These are phyloP conservation scores for barley (Hordeum vulgare) DNA, from an alignment of 176 grass and related monocot genomes.

Conservation along the genomic window MorexV3_pseudomolecules_assembly NC_058519.1:361537417-361537916, in stretches of 20 bases:
- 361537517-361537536: not conserved
- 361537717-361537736: not conserved
- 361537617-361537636: too few relatives aligned
- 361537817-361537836: not conserved
- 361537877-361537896: not conserved
- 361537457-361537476: too few relatives aligned
- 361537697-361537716: not conserved
- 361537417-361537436: not conserved
- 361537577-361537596: constrained; percentile 1
- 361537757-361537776: not conserved
- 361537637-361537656: too few relatives aligned
- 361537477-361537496: too few relatives aligned
- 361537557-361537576: constrained; percentile 15
- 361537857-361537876: not conserved
- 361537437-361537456: too few relatives aligned
- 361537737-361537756: not conserved
- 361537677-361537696: not conserved
- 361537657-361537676: constrained; percentile 2
- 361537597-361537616: not conserved
- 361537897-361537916: not conserved
- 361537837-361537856: not conserved
- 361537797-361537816: not conserved
- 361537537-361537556: not conserved
- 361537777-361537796: not conserved
- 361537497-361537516: too few relatives aligned